Evolutionary conservation across 306 rosid species (phyloP).

Genomic region (Cucurbita ficifolia): DNA sequence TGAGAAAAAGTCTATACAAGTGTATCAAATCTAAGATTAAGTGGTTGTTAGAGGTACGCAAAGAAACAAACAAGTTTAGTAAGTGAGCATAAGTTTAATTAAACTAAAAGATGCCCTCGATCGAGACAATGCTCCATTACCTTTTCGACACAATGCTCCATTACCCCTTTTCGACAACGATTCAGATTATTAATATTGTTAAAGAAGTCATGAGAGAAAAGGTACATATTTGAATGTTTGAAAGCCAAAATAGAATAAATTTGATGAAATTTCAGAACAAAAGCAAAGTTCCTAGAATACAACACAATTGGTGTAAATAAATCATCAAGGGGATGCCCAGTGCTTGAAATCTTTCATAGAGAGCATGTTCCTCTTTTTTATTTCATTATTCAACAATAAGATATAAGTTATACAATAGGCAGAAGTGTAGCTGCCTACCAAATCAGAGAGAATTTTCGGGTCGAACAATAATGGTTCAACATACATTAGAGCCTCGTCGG

Average conservation of each 20-base stretch:
- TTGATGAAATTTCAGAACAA: too few species aligned
- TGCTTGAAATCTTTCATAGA: background rate
- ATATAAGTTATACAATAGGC: background rate
- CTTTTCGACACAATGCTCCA: constrained; percentile 76
- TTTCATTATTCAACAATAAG: background rate
- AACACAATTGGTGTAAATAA: too few species aligned
- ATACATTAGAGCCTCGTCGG: background rate
- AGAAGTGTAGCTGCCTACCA: background rate
- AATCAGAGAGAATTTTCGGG: background rate
- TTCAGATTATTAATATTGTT: constrained; percentile 29
- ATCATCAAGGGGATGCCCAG: background rate
- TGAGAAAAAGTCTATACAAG: background rate
- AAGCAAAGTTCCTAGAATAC: too few species aligned
- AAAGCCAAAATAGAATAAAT: too few species aligned
- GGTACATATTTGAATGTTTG: too few species aligned
- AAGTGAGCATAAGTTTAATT: constrained; percentile 43
- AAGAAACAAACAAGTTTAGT: background rate
- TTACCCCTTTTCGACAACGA: constrained; percentile 59
- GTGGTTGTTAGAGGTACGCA: too few species aligned
- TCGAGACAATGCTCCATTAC: constrained; percentile 85
- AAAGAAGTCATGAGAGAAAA: too few species aligned
- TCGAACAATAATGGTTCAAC: background rate
- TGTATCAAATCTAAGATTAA: too few species aligned
- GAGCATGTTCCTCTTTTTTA: background rate
- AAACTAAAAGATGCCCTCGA: constrained; percentile 81